Percentiles rank a stretch among this genome's conserved stretches.
These are phyloP conservation scores for Cyclotella baltica DNA, from an alignment of 108 stramenopile genomes.

Conservation along the genomic window DNA sequence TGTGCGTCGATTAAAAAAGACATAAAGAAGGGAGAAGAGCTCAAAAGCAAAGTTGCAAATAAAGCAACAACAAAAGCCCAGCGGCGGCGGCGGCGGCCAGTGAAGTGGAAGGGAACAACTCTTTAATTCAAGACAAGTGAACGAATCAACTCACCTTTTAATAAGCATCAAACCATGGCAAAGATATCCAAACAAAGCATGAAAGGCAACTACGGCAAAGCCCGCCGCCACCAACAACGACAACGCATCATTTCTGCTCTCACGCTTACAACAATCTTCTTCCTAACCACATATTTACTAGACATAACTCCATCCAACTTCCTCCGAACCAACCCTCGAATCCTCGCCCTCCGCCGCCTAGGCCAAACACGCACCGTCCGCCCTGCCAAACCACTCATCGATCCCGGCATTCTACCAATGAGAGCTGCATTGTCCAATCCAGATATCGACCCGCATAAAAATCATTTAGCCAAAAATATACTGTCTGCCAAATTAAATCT, in stretches of 20 bases:
- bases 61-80: too few species aligned
- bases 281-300: not conserved
- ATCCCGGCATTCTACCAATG: slow-evolving; percentile 18
- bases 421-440: slow-evolving; percentile 38
- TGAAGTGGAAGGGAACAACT: too few species aligned
- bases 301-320: not conserved
- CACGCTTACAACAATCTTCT: not conserved
- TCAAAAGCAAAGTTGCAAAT: too few species aligned
- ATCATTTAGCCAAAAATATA: slow-evolving; percentile 25
- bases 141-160: too few species aligned
- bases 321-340: not conserved
- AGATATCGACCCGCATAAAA: slow-evolving; percentile 10
- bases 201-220: slow-evolving; percentile 30
- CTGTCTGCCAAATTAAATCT: slow-evolving; percentile 36
- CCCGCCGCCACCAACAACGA: slow-evolving; percentile 14
- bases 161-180: slow-evolving; percentile 6
- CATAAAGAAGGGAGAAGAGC: too few species aligned
- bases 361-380: slow-evolving; percentile 11
- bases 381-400: slow-evolving; percentile 1
- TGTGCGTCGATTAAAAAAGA: too few species aligned
- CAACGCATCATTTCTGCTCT: slow-evolving; percentile 9
- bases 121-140: too few species aligned
- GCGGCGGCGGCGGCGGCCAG: too few species aligned
- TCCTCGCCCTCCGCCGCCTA: slow-evolving; percentile 13
- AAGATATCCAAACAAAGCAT: slow-evolving; percentile 17